Evolutionary conservation across 495 filamentous ascomycete species (phyloP), one percentile per base, ranked within the genome.

Genomic region (Xylaria palmicola): DNA sequence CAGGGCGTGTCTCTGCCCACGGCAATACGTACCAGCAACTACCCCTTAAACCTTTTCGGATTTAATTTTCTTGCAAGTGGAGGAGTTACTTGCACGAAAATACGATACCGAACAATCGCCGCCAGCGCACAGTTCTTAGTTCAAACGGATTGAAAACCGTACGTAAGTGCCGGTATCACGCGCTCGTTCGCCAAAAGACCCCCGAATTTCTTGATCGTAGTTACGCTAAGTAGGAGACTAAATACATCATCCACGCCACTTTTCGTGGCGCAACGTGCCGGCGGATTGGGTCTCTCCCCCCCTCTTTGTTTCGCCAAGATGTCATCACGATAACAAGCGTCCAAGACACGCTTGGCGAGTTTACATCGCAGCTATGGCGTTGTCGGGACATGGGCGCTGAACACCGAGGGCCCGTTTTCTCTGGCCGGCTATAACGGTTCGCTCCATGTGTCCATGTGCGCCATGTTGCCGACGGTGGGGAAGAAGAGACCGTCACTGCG

Each of bases 211-310:
- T n/a, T n/a, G n/a, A n/a, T n/a, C n/a, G n/a, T n/a, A n/a, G n/a
- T n/a, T n/a, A n/a, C n/a, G n/a, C n/a, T n/a, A n/a, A n/a, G n/a
- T n/a, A n/a, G n/a, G n/a, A n/a, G n/a, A n/a, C n/a, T 20, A 47
- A 3, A 47, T 29, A 47, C 17, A 22, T 27, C 26, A n/a, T 24
- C 36, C 13, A 54, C 51, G 51, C 51, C 36, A 29, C 20, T 54
- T 54, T 43, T 34, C 32, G 53, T 56, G 53, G 53, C 17, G 39
- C 27, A 56, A 27, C 6, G 53, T 44, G n/a, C 53, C 53, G 32
- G 39, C 27, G 30, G 20, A 37, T n/a, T 29, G 53, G 51, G 24
- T 9, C 22, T 24, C 20, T 20, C 13, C 32, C 52, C 36, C 20
- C 32, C 13, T 43, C 52, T 19, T 56, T 27, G 6, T 39, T 43